Base-by-base conservation (phyloP, 2,329 filamentous ascomycete species). In the Colletotrichum acutatum region DNA sequence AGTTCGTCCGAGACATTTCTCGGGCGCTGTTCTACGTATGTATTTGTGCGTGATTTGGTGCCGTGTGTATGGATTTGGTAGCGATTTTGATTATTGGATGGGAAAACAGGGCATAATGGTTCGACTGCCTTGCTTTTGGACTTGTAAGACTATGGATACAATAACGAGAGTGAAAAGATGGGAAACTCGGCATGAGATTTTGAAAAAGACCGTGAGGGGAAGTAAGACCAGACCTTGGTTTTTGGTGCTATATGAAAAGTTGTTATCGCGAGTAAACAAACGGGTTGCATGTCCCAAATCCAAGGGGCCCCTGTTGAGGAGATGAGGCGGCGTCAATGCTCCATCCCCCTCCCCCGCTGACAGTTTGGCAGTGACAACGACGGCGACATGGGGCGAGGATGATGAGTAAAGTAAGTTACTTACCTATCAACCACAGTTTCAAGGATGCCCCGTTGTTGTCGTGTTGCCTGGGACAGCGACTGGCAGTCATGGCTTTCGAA, bases 251-350 rank as follows among this genome's bases (percentile, higher is more conserved):
- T 30, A 56, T 57, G 24, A 3, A 11, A 24, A 16, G 28, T 69
- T 69, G 22, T 66, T 66, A 69, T 53, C 22, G 37, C 28, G 8
- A 63, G 46, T 69, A 22, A 53, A 58, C 67, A 65, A 28, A 16
- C 6, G 42, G 42, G 32, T 28, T 28, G 52, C 24, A 65, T n/a
- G 16, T 46, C 42, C 19, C 19, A 6, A n/a, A 46, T n/a, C 4
- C 42, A 46, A 4, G 42, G 42, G 62, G 12, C 28, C 28, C 59
- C 42, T 30, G 59, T 28, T 2, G 28, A 26, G 6, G 8, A 53
- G 46, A 12, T 5, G 22, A 63, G 30, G 32, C 12, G 46, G 19
- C 42, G n/a, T 62, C 46, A 42, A 26, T 46, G 42, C 42, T 46
- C 19, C n/a, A n/a, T 16, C 16, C n/a, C 28, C 46, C 28, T 30